Evolutionary conservation across 257 asterid species (phyloP).

Genomic region (Ajuga chamaepitys): DNA sequence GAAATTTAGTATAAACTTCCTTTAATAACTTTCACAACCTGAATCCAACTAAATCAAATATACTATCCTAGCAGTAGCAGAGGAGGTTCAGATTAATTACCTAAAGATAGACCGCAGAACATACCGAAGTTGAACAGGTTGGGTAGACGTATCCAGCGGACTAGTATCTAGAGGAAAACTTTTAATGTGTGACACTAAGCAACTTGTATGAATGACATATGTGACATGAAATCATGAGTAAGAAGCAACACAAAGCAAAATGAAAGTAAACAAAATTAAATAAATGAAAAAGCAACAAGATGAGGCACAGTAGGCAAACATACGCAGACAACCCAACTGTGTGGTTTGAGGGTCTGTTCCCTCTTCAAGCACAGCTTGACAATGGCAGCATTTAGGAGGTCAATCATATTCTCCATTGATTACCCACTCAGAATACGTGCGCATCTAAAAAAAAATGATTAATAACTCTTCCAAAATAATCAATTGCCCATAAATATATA

Average conservation of each 20-base stretch:
- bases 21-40: neutral
- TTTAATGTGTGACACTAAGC: conserved; percentile 73
- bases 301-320: conserved; percentile 19
- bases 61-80: neutral
- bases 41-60: neutral
- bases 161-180: conserved; percentile 79
- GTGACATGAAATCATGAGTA: conserved; percentile 14
- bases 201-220: conserved; percentile 75
- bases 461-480: neutral
- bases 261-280: neutral
- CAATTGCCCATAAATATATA: neutral
- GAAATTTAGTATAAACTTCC: conserved; percentile 4
- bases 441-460: conserved; percentile 38
- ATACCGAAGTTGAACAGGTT: conserved; percentile 69
- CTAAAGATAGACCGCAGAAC: conserved; percentile 14
- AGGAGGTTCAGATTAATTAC: conserved; percentile 4
- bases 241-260: neutral
- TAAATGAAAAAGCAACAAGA: neutral
- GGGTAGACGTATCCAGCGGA: conserved; percentile 92
- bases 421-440: conserved; percentile 94
- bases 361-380: conserved; percentile 72
- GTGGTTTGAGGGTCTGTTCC: conserved; percentile 59
- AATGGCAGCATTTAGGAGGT: conserved; percentile 93
- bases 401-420: conserved; percentile 96
- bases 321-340: conserved; percentile 98